phyloP scores from a whole-genome alignment of 495 filamentous ascomycete genomes.

The Jackrogersella multiformis region DNA sequence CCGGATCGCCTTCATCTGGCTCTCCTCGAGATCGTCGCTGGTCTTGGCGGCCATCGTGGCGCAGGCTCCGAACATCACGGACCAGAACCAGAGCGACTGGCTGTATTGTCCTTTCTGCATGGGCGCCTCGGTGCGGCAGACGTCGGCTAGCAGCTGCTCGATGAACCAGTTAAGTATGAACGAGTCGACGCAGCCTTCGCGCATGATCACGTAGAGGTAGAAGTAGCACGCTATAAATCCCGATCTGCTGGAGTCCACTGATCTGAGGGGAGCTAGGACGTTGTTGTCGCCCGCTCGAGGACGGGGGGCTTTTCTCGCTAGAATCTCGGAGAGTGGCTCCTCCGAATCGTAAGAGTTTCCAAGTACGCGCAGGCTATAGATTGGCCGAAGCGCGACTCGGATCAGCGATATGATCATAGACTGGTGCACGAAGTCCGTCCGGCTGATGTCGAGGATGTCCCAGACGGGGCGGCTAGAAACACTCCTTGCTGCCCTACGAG shows the following conservation, averaged over 20 bases:
- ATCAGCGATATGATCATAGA: conserved; percentile 46
- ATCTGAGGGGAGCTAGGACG: conserved; percentile 33
- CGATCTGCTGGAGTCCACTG: conserved; percentile 44
- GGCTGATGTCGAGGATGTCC: conserved; percentile 47
- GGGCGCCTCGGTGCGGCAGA: conserved; percentile 41
- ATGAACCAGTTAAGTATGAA: conserved; percentile 48
- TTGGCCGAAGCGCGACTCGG: conserved; percentile 43
- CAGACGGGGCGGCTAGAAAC: conserved; percentile 45
- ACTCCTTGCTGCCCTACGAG: conserved; percentile 41
- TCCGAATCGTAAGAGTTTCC: conserved; percentile 35
- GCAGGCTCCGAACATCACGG: conserved; percentile 46
- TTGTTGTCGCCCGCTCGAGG: conserved; percentile 38
- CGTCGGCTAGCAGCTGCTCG: conserved; percentile 47
- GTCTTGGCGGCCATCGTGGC: conserved; percentile 40
- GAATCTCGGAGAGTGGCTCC: conserved; percentile 40
- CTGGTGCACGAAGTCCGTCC: conserved; percentile 45
- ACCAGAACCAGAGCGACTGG: conserved; percentile 48
- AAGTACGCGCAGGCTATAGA: conserved; percentile 42
- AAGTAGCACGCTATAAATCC: conserved; percentile 49
- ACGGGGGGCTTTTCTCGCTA: conserved; percentile 41
- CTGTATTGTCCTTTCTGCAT: conserved; percentile 45
- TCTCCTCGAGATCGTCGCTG: conserved; percentile 36
- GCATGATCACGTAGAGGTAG: conserved; percentile 48
- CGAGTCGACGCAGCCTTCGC: conserved; percentile 42
- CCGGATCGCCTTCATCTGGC: conserved; percentile 39